Evolutionary conservation across 1,139 yeast genomes (phyloP).

Genomic region (Geotrichum phurueaensis): DNA sequence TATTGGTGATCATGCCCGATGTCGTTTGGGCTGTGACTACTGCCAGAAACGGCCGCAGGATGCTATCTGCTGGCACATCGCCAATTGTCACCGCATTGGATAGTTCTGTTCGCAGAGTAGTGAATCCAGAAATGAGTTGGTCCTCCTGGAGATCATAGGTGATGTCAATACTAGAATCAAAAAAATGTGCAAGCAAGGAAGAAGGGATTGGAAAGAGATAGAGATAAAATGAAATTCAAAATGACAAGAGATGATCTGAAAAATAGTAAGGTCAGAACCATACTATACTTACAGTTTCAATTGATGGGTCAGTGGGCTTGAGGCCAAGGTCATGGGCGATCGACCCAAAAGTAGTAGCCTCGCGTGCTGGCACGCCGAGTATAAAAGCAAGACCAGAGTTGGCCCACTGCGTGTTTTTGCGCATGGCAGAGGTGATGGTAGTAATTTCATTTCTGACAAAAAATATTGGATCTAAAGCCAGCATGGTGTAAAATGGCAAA

Average conservation of each 20-base stretch:
- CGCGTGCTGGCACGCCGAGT: constrained; percentile 44
- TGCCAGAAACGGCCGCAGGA: constrained; percentile 78
- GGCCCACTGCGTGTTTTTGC: constrained; percentile 74
- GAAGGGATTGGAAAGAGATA: background rate
- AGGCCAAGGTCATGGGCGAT: constrained; percentile 31
- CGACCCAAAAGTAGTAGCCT: constrained; percentile 6
- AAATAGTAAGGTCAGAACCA: background rate
- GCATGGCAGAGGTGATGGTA: constrained; percentile 80
- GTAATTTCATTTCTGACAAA: constrained; percentile 86
- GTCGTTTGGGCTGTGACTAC: constrained; percentile 79
- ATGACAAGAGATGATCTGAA: background rate
- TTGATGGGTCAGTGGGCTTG: constrained; percentile 24
- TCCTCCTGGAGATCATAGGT: constrained; percentile 35
- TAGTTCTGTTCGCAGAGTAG: constrained; percentile 68
- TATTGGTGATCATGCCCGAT: constrained; percentile 76
- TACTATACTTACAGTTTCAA: background rate
- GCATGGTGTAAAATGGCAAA: background rate
- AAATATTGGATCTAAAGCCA: constrained; percentile 70
- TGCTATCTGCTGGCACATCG: constrained; percentile 61
- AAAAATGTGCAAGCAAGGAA: background rate
- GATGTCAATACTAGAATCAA: background rate
- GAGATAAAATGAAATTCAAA: background rate
- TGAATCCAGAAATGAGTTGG: constrained; percentile 77
- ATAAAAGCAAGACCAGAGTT: constrained; percentile 87
- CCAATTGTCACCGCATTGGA: constrained; percentile 50